Base-by-base conservation (phyloP, 2,329 filamentous ascomycete species). In the Tolypocladium guangdongense region DNA sequence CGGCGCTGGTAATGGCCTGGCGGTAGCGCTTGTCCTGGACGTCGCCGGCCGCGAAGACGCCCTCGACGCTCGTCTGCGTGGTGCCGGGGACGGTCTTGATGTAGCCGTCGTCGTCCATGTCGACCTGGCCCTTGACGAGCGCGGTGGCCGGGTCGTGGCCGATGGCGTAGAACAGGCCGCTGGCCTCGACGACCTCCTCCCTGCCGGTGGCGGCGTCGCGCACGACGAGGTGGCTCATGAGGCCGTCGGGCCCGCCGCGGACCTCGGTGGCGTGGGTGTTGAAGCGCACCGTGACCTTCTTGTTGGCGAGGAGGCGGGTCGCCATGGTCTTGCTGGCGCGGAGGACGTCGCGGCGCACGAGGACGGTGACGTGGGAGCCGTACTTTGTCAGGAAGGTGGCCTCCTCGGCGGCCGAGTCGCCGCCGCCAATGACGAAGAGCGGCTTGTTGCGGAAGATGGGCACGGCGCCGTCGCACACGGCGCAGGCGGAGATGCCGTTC, bases 11-110 rank as follows among this genome's bases (percentile, higher is more conserved):
- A 61, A 99, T 95, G 48, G 93, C 93, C 76, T 99, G 93, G 68
- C 93, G 83, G 72, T 99, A 99, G 67, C 86, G 84, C 85, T 97
- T 99, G 70, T 99, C 95, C 77, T 99, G 93, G 11, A 99, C 95
- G 68, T 99, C 93, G 59, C 93, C 93, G 11, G 92, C 93, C 38
- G 93, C 93, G 67, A 96, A 99, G 22, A 99, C 90, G 69, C 93
- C 93, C 67, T 90, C 83, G 7, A 96, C 72, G 71, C 83, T 96
- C 49, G 93, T 99, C 66, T 87, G 78, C 55, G 90, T 90, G 47
- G 90, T 92, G 54, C 93, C 95, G 4, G 93, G 87, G 71, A 87
- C 82, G 54, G 93, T 99, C 62, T 90, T 70, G 55, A 99, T 83
- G 73, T 99, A 99, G 24, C 90, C 90, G 58, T 99, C 92, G 58